A percentile compares a stretch with the other conserved stretches of the same genome.
phyloP scores from a whole-genome alignment of 495 filamentous ascomycete species.

The Letharia lupina region DNA sequence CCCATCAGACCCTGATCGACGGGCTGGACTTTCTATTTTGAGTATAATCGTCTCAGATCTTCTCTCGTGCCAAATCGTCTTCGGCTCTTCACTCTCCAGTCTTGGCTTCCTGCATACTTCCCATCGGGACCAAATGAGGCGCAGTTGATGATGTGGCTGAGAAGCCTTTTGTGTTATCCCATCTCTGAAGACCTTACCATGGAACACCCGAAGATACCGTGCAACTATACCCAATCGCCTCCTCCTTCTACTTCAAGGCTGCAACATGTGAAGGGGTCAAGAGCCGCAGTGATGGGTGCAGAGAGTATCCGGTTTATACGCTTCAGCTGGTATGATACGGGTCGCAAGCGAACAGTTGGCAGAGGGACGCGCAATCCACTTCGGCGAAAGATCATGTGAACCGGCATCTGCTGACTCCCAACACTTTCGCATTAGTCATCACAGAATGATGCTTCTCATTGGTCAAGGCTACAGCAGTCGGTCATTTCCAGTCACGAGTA shows the following conservation, averaged over 20 bases:
- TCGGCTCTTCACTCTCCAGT: neutral
- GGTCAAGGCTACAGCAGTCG: neutral
- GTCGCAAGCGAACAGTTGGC: neutral
- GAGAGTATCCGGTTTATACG: neutral
- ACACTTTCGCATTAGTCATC: neutral
- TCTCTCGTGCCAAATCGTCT: neutral
- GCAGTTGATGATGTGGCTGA: slow-evolving; percentile 15
- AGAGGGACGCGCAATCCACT: slow-evolving; percentile 10
- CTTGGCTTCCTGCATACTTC: neutral
- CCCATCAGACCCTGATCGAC: slow-evolving; percentile 10
- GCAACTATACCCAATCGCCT: neutral
- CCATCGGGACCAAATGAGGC: neutral
- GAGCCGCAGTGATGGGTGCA: neutral
- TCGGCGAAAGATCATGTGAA: neutral
- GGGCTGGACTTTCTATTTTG: slow-evolving; percentile 11
- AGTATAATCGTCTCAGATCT: neutral
- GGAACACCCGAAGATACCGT: neutral
- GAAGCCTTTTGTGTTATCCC: no score
- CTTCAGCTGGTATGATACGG: slow-evolving; percentile 12
- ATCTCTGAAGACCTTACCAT: neutral
- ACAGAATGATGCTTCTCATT: neutral
- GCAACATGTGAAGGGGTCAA: neutral
- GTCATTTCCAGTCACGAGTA: neutral
- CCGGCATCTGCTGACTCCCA: neutral
- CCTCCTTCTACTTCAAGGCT: neutral